These are phyloP conservation scores for Microcyclospora tardicrescens DNA, from an alignment of 2,329 filamentous ascomycete genomes.

Conservation along the genomic window DNA sequence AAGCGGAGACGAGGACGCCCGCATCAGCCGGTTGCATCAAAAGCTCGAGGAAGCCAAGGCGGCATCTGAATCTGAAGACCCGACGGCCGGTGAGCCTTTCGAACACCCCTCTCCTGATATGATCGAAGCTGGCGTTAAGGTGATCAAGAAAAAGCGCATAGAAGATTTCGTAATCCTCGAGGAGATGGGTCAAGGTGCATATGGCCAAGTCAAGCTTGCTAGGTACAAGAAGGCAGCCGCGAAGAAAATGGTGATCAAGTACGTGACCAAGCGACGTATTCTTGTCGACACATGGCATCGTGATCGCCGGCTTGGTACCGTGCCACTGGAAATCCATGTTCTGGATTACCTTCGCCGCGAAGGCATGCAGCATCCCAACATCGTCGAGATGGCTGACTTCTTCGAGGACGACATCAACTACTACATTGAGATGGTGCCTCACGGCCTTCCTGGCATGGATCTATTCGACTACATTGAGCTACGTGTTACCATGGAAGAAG, in stretches of 20 bases:
- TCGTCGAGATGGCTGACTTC: constrained; percentile 57
- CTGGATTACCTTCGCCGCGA: constrained; percentile 79
- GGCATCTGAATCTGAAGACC: constrained; percentile 5
- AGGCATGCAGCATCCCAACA: constrained; percentile 50
- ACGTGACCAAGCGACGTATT: constrained; percentile 92
- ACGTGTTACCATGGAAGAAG: constrained; percentile 89
- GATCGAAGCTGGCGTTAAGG: constrained; percentile 17
- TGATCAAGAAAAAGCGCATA: constrained; percentile 61
- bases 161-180: constrained; percentile 84
- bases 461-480: constrained; percentile 98
- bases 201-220: constrained; percentile 92
- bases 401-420: constrained; percentile 79
- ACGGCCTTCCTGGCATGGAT: constrained; percentile 93
- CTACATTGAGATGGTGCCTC: constrained; percentile 96
- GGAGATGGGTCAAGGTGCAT: constrained; percentile 96
- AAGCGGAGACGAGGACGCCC: constrained; percentile 20
- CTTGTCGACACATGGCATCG: constrained; percentile 97
- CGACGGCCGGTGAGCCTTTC: constrained; percentile 21
- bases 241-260: constrained; percentile 89
- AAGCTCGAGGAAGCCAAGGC: constrained; percentile 27
- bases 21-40: constrained; percentile 36
- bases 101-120: constrained; percentile 26
- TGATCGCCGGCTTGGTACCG: constrained; percentile 81
- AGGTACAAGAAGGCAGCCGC: constrained; percentile 60
- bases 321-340: constrained; percentile 93